Percentiles rank a stretch among this genome's conserved stretches.
Evolutionary conservation across 768 basidiomycete genomes (phyloP).

Genomic region (Multifurca ochricompacta): DNA sequence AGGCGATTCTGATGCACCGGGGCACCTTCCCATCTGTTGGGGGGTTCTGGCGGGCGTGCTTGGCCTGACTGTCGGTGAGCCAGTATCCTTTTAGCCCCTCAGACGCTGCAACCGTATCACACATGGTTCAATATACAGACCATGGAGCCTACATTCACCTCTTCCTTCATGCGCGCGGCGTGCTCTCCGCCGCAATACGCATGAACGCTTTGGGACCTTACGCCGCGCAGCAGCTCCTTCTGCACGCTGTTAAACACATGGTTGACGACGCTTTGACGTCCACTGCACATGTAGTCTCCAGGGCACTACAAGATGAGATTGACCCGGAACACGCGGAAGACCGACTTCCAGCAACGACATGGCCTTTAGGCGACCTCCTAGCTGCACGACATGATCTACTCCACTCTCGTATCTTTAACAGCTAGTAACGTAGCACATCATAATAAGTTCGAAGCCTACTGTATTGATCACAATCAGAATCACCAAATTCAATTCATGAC

Average conservation of each 20-base stretch:
- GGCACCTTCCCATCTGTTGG: constrained; percentile 90
- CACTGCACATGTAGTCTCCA: constrained; percentile 4
- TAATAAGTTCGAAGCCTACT: neutral
- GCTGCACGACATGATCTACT: constrained; percentile 86
- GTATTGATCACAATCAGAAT: too few species aligned
- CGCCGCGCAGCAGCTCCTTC: constrained; percentile 77
- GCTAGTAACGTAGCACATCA: constrained; percentile 30
- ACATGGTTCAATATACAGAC: constrained; percentile 39
- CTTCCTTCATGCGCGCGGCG: constrained; percentile 84
- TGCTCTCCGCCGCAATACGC: constrained; percentile 88
- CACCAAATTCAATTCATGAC: too few species aligned
- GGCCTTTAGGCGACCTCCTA: constrained; percentile 94
- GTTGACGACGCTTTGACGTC: constrained; percentile 46
- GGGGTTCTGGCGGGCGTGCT: constrained; percentile 76
- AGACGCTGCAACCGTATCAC: neutral
- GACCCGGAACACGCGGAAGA: constrained; percentile 27
- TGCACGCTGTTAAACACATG: constrained; percentile 62
- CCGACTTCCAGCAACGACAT: constrained; percentile 68
- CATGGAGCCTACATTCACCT: constrained; percentile 82
- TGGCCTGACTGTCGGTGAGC: constrained; percentile 59
- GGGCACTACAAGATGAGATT: constrained; percentile 22
- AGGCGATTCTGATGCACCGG: constrained; percentile 45
- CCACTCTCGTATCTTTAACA: constrained; percentile 96
- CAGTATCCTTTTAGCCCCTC: neutral
- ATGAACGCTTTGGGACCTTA: constrained; percentile 93